Conservation (phyloP, 306 rosid genomes). For the Vigna nakashimae region DNA sequence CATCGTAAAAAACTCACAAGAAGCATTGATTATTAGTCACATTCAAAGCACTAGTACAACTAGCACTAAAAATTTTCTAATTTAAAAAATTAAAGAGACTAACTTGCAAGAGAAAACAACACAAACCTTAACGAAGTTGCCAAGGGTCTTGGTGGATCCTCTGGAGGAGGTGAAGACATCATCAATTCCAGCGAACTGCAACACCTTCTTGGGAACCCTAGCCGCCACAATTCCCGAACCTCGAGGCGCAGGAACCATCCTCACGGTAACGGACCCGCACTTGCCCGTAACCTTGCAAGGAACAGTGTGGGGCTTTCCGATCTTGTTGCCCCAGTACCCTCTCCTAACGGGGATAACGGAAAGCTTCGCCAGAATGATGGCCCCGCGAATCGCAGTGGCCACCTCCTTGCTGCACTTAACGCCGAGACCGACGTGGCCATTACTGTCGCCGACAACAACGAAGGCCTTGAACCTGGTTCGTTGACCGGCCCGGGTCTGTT, state of each 20-base stretch:
- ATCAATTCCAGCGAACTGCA: slow-evolving; percentile 49
- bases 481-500: slow-evolving; percentile 50
- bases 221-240: slow-evolving; percentile 60
- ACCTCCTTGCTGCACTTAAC: slow-evolving; percentile 88
- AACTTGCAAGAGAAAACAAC: background rate
- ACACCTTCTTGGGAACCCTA: slow-evolving; percentile 61
- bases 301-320: slow-evolving; percentile 79
- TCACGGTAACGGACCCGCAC: slow-evolving; percentile 55
- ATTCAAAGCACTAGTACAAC: background rate
- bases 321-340: slow-evolving; percentile 85
- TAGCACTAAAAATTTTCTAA: background rate
- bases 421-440: slow-evolving; percentile 77
- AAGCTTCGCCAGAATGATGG: slow-evolving; percentile 69
- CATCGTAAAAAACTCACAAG: background rate
- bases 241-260: slow-evolving; percentile 60
- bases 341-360: slow-evolving; percentile 75
- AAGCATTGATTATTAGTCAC: background rate
- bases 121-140: slow-evolving; percentile 81
- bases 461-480: slow-evolving; percentile 52
- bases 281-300: slow-evolving; percentile 66
- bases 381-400: slow-evolving; percentile 56
- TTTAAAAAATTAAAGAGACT: background rate
- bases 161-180: slow-evolving; percentile 71
- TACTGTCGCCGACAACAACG: slow-evolving; percentile 67
- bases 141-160: slow-evolving; percentile 82